Evolutionary conservation across 495 filamentous ascomycete genomes (phyloP), one percentile per base, ranked within the genome.

Genomic region (Cryomyces minteri): DNA sequence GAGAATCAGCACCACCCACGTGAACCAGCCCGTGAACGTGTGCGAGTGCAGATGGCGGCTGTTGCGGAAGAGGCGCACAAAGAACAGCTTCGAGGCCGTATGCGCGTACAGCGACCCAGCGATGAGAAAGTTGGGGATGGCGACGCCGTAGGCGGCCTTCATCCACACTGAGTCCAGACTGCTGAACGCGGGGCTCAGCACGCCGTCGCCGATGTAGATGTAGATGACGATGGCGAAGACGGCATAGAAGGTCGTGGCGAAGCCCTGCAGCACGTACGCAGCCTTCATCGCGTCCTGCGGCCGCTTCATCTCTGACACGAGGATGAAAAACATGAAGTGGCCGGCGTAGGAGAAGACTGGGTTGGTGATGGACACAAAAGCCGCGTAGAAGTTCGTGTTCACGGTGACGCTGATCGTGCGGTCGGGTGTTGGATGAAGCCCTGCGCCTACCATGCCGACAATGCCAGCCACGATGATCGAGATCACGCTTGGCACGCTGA

Each of bases 271-370:
- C 47, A 28, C 72, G 56, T 42, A 74, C 57, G 40, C 66, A 1
- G 72, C 62, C 44, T 74, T 72, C 50, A 72, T 70, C 41, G 70
- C 72, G 45, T 76, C 68, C 39, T 72, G 65, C 0, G 73, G 73
- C 25, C 55, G 55, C 47, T 69, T 63, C 72, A 77, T 76, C 52
- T 77, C 73, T 4, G 71, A 63, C 45, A 76, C 71, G 46, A 76
- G 63, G 33, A 66, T 67, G 28, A 72, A 72, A 53, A 76, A 75
- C 53, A 73, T 65, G 50, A 75, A 58, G 32, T 58, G 58, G 6
- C 59, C 60, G 4, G 63, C 61, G 47, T 62, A 67, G 5, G 63
- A 58, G 43, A 66, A 67, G 6, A 67, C 64, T 0, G 63, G 63
- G 38, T 67, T 67, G 0, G 64, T 66, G 28, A 66, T 57, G 6